phyloP scores from a whole-genome alignment of 176 grass and related monocot species.

The Zea luxurians region DNA sequence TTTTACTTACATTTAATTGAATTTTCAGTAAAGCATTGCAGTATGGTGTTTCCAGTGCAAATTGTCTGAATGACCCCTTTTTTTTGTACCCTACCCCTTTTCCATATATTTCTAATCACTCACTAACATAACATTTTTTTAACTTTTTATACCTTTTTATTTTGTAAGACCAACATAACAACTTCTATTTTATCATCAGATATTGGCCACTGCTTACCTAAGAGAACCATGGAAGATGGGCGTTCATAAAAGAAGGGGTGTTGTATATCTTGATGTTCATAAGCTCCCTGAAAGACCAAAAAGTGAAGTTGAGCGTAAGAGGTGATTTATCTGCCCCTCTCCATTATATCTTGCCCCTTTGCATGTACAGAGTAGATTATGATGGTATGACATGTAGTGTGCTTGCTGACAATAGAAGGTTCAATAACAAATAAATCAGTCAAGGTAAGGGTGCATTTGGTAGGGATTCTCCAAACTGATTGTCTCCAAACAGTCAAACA shows the following conservation, averaged over 20 bases:
- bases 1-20: constrained; percentile 28
- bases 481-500: background rate
- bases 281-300: constrained; percentile 91
- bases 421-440: background rate
- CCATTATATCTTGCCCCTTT: constrained; percentile 4
- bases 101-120: background rate
- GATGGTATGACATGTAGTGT: background rate
- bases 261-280: constrained; percentile 98
- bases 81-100: background rate
- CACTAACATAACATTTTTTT: background rate
- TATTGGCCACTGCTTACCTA: constrained; percentile 89
- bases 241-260: constrained; percentile 87
- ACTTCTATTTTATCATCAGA: constrained; percentile 54
- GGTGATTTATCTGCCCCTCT: constrained; percentile 44
- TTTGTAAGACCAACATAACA: constrained; percentile 12
- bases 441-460: background rate
- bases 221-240: constrained; percentile 99
- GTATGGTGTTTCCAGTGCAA: constrained; percentile 35
- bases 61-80: background rate
- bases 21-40: background rate
- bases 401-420: background rate
- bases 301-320: constrained; percentile 61
- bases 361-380: constrained; percentile 5
- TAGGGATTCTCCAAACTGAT: background rate
- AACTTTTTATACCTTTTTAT: constrained; percentile 25